Base-by-base conservation (phyloP, 2,329 filamentous ascomycete species). In the Diaporthe ampelina region DNA sequence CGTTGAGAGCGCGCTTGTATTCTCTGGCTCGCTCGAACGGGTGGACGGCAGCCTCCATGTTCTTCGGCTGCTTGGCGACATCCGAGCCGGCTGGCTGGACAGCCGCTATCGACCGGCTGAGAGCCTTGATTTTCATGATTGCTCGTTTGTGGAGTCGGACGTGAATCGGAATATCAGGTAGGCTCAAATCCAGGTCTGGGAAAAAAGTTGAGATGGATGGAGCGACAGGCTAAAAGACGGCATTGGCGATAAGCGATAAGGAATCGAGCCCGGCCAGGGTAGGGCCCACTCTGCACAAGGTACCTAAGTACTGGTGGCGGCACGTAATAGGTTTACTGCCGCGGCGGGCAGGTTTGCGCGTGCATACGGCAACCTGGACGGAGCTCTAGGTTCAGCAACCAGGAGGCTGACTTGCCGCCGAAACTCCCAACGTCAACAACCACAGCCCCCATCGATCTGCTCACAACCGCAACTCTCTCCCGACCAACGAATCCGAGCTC, bases 21-120 rank as follows among this genome's bases (percentile, higher is more conserved):
- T 98, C 95, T 83, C 95, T 88, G 61, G 95, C 95, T 80, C 95
- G 90, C 84, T 97, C 95, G 84, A 98, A 98, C 2, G 94, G 95
- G 84, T 98, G 95, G 75, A 96, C 89, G 56, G 94, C 92, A 37
- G 95, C 94, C 85, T 97, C 94, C 72, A 81, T 77, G 32, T 81
- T 81, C 43, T 74, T 76, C 17, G 75, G 75, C 48, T 78, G 79
- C 26, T 79, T 79, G 56, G 80, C 78, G 48, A 78, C 79, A 74
- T 81, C 79, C 24, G 80, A 78, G 71, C 80, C 80, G 13, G 79
- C 79, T 43, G 80, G 78, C 69, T 81, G 79, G 45, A 81, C 78
- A 50, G 80, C 77, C 76, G 79, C 74, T 48, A 78, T 79, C 67
- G 77, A 78, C 69, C 80, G 79, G 65, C 76, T 81, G 58, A 82